Evolutionary conservation across 2,329 filamentous ascomycete genomes (phyloP), one percentile per base, ranked within the genome.

Genomic region (Pyrenophora graminea): DNA sequence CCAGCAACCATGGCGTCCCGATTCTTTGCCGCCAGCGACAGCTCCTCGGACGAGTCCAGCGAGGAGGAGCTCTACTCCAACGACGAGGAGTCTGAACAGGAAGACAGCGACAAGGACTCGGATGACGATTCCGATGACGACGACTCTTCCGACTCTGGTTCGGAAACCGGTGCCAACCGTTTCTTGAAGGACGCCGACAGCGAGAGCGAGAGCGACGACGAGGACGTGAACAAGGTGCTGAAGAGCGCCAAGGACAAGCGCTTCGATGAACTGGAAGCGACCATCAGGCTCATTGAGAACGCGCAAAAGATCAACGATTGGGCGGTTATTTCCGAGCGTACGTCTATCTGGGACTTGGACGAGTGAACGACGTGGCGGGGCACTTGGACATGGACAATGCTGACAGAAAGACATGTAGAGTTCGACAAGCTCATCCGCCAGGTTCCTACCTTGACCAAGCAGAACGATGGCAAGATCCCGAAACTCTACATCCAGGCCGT

Each of bases 191-290:
- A 87, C 65, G 86, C 84, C 62, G 83, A 85, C 52, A 91, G 94
- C 43, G 90, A 87, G 67, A 89, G 92, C 60, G 87, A 91, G 50
- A 85, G 82, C 67, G 92, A 91, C 72, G 92, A 94, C 60, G 90
- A 94, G 60, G 93, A 97, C 61, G 85, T 85, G 62, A 85, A 87
- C 60, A 90, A 88, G 68, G 85, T 94, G 67, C 89, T 97, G 70
- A 97, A 96, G 84, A 97, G 91, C 76, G 92, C 93, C 69, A 97
- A 97, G 79, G 91, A 97, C 81, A 99, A 99, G 84, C 86, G 94
- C 57, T 82, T 91, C 62, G 93, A 97, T 71, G 95, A 97, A 77
- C 82, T 99, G 55, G 93, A 99, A 75, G 84, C 85, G 53, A 96
- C 87, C 37, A 89, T 97, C 69, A 88, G 89, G 75, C 79, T 89